Evolutionary conservation across 306 rosid genomes (phyloP), one percentile per base, ranked within the genome.

Genomic region (Fagus crenata): DNA sequence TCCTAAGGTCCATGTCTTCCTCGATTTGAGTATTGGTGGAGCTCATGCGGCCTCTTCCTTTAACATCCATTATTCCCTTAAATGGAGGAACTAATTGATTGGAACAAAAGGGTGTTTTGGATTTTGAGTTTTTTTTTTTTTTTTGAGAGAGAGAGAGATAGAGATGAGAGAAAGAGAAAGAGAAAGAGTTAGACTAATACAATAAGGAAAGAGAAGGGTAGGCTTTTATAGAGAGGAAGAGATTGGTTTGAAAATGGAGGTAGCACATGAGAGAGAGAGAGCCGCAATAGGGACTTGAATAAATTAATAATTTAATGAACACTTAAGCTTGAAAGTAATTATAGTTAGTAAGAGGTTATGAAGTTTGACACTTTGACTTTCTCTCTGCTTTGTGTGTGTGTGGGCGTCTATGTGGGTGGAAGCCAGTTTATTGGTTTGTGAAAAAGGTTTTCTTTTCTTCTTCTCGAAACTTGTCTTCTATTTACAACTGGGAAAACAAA

Each of bases 341-440:
- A 81, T 78, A 36, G 77, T 49, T 54, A 81, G 67, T 64, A 35
- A 63, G 36, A 49, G 80, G 87, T 77, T 69, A 80, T 75, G 71
- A 86, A 87, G 91, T 86, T 87, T 84, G 91, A 90, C 87, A 53
- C 85, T 88, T 89, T 90, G 97, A 90, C 96, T 92, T 87, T 87
- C 49, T 18, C 0, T 67, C 86, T 31, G 28, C 18, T 36, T 40
- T 76, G 81, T 78, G 75, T 72, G 80, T 76, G 85, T 78, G 83
- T 75, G 73, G 59, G 72, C 81, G 53, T 4, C 37, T 33, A 28
- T 32, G 17, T 36, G 5, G 11, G 40, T 22, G 13, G 51, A 4
- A 55, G 11, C 32, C 14, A 63, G 51, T 80, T 75, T 7, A 37
- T 56, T 68, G 36, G 6, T 74, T 40, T 13, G 70, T 2, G 28